Base-by-base conservation (phyloP, 202 grass and related monocot genomes). In the Brachypodium distachyon region DNA sequence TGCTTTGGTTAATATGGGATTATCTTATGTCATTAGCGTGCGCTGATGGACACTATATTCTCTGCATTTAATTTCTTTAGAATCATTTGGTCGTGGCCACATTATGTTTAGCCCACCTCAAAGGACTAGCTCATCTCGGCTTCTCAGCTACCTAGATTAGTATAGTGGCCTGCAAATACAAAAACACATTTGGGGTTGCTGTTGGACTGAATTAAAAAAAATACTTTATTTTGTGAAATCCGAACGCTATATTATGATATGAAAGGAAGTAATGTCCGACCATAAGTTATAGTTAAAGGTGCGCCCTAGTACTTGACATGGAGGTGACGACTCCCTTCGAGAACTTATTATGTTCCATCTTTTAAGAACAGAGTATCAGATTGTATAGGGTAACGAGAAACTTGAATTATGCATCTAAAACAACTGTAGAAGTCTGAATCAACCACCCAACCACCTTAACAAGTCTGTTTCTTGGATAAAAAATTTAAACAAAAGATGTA, bases 271-370 rank as follows among this genome's bases (percentile, higher is more conserved):
- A 49, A 71, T 71, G 29, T 42, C 70, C 14, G 29, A 40, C 52
- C 13, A 57, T 18, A 52, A 38, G 22, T 43, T 67, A 3, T 67
- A 9, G 22, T 44, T 44, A 26, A 44, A 42, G 34, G 31, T 41
- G 49, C 62, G 41, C 29, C 39, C 7, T 61, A 32, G 16, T 25
- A 46, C 39, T 36, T 48, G 29, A 40, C 40, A 33, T 63, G 73
- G 63, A 31, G 8, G 36, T 56, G 52, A 34, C 22, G 12, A 77
- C 33, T 42, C 22, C 49, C 37, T 72, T 58, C 22, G 8, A 54
- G 74, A 27, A 78, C 46, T 61, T 73, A 19, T 63, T 76, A 64
- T 39, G 12, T 74, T 23, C 56, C 50, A 70, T 63, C 39, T 36
- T 81, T 19, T 54, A 22, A 58, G 26, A 60, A 16, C 23, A 72